Base-by-base conservation (phyloP, 768 basidiomycete genomes). In the Naganishia onofrii region DNA sequence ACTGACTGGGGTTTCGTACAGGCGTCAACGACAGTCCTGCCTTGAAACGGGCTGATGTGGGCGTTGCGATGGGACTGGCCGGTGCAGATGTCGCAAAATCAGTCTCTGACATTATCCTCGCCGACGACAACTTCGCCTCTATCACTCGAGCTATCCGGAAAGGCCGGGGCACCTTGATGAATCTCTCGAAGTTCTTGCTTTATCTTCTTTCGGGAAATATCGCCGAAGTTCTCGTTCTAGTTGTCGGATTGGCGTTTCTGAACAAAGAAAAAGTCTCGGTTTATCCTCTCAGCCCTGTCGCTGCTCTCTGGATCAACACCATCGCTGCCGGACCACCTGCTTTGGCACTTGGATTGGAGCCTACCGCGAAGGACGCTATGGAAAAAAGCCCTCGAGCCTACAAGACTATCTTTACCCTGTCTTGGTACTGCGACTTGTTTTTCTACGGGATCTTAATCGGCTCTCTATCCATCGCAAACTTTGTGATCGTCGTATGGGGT, bases 61-160 rank as follows among this genome's bases (percentile, higher is more conserved):
- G 87, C 9, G 84, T 88, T 48, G 87, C 86, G 0, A 87, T 88
- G 79, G 87, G 87, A 15, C 79, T 84, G 76, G 84, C 83, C 31
- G 86, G 86, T 7, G 83, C 83, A 6, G 86, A 87, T 71, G 86
- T 87, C 42, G 86, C 86, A 9, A 86, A 88, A 75, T 85, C 86
- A 70, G 87, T 87, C 5, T 84, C 87, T 7, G 87, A 88, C 74
- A 84, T 89, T 66, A 84, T 89, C 19, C 83, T 90, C 19, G 83
- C 88, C 58, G 85, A 88, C 68, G 86, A 87, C 75, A 87, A 88
- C 76, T 88, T 90, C 73, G 85, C 87, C 0, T 86, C 87, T 0
- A 88, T 89, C 70, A 83, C 87, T 58, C 84, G 84, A 53, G 88
- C 86, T 1, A 85, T 89, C 73, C 83, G 87, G 77, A 87, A 88